Evolutionary conservation across 73 alveolate genomes (phyloP).

Genomic region (Breviolum minutum): DNA sequence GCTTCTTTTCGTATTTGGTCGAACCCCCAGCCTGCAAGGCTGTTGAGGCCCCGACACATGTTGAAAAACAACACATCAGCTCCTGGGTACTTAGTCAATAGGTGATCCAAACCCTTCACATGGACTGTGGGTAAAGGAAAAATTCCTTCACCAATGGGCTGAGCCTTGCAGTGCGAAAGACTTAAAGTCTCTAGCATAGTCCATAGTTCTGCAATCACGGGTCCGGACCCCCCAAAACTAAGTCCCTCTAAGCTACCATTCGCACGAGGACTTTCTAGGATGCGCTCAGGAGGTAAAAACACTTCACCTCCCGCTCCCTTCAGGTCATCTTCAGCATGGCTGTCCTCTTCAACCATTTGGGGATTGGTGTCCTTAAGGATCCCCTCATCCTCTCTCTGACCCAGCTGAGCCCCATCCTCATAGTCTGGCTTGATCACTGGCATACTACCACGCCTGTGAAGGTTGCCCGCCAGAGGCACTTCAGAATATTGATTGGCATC

Average conservation of each 20-base stretch:
- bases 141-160: not conserved
- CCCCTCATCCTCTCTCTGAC: not conserved
- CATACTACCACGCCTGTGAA: no score
- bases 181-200: no score
- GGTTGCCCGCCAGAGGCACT: not conserved
- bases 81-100: not conserved
- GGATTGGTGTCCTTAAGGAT: no score
- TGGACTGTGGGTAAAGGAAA: not conserved
- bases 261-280: not conserved
- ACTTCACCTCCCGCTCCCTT: not conserved
- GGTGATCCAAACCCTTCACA: not conserved
- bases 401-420: not conserved
- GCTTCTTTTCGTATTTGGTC: not conserved
- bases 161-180: not conserved
- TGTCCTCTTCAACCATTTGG: no score
- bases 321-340: no score
- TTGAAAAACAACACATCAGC: not conserved
- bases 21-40: not conserved
- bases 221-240: not conserved
- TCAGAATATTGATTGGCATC: not conserved
- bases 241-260: not conserved
- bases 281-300: not conserved
- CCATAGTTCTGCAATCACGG: no score
- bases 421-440: no score
- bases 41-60: not conserved